A percentile compares a stretch with the other conserved stretches of the same genome.
These are phyloP conservation scores for Xylaria digitata DNA, from an alignment of 2,329 filamentous ascomycete species.

Conservation along the genomic window DNA sequence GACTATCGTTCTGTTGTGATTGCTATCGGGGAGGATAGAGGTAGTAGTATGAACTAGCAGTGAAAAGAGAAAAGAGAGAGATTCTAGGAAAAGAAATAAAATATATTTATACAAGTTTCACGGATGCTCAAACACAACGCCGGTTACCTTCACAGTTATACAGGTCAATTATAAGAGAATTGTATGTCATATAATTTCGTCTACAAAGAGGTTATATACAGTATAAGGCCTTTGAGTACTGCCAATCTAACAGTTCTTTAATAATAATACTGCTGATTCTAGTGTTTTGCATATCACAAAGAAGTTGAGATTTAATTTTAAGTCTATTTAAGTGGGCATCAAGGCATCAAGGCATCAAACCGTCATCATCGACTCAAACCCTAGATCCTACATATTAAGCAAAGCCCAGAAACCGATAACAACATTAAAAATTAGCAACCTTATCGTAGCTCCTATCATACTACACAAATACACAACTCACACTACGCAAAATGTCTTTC, in stretches of 20 bases:
- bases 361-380: background rate
- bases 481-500: slow-evolving; percentile 20
- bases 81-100: background rate
- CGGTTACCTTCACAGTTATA: background rate
- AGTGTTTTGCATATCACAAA: slow-evolving; percentile 1
- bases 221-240: background rate
- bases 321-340: slow-evolving; percentile 18
- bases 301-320: background rate
- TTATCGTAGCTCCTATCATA: background rate
- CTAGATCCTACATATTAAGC: background rate
- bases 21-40: background rate
- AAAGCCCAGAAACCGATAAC: background rate
- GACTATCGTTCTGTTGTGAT: background rate
- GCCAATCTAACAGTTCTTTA: background rate
- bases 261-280: background rate
- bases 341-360: background rate
- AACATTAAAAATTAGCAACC: background rate
- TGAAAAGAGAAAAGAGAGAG: background rate
- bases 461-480: background rate
- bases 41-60: background rate
- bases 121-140: background rate
- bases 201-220: background rate
- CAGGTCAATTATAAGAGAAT: too few species aligned
- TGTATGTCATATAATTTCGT: background rate
- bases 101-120: background rate